Evolutionary conservation across 257 asterid species (phyloP), one percentile per base, ranked within the genome.

Genomic region (Jacaranda copaia): DNA sequence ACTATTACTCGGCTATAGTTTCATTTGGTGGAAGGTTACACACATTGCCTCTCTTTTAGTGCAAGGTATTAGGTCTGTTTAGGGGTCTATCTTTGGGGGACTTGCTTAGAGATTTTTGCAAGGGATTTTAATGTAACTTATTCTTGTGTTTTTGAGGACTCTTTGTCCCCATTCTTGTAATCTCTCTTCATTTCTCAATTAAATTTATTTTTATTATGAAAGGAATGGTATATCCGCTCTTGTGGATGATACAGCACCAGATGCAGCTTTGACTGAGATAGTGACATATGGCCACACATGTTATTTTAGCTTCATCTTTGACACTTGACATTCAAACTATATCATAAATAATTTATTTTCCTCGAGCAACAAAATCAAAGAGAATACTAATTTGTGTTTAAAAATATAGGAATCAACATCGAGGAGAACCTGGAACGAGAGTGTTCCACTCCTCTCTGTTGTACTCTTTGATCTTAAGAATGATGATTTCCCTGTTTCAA

Each of bases 231-330:
- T 14, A 58, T 61, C 25, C 15, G 72, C 51, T 53, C 36, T 62
- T 53, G 36, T 20, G 4, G 14, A 52, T 60, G 39, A 56, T 15
- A 65, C 57, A 73, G 64, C 46, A 57, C 48, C 67, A 59, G 19
- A 13, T 35, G 18, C 79, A 73, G 66, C 43, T 48, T 73, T 58
- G 56, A 49, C 20, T 12, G 5, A 75, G 25, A 74, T 52, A 49
- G 13, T 42, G 68, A 42, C 9, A 51, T 53, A 16, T 52, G 58
- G 8, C 43, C 72, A 35, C 25, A 42, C 14, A 36, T 20, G 40
- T 68, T 64, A 63, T 42, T 43, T 69, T 51, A 51, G 51, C 73
- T 8, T 18, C 46, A 7, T 9, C 16, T 14, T 57, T 57, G 19
- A 51, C 32, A 1, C 11, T 14, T 8, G 10, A 55, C 20, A 18